These are phyloP conservation scores for Xylaria sp. DNA, from an alignment of 2,329 filamentous ascomycete species.

Conservation along the genomic window DNA sequence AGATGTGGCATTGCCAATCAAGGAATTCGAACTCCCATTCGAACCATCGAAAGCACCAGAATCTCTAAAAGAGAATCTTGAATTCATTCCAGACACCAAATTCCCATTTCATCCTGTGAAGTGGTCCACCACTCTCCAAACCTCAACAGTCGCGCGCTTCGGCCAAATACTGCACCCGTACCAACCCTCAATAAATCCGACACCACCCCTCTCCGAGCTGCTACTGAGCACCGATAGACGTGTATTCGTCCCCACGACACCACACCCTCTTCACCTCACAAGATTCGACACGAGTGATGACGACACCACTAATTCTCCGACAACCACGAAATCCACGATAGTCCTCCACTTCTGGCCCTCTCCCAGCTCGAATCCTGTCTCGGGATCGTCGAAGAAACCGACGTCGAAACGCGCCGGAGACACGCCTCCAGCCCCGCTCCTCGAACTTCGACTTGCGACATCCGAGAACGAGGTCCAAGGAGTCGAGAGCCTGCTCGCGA, in stretches of 20 bases:
- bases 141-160: slow-evolving; percentile 58
- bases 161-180: slow-evolving; percentile 59
- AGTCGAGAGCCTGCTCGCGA: slow-evolving; percentile 52
- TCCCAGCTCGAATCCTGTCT: slow-evolving; percentile 29
- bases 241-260: slow-evolving; percentile 58
- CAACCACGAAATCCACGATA: slow-evolving; percentile 50
- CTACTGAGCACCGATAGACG: slow-evolving; percentile 45
- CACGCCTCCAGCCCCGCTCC: slow-evolving; percentile 46
- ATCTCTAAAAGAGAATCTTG: background rate
- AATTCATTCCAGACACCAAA: slow-evolving; percentile 14
- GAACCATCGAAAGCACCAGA: slow-evolving; percentile 28
- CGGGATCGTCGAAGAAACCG: slow-evolving; percentile 4
- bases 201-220: slow-evolving; percentile 31
- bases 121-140: slow-evolving; percentile 43
- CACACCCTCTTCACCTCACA: slow-evolving; percentile 59
- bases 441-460: slow-evolving; percentile 55
- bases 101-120: slow-evolving; percentile 36
- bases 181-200: slow-evolving; percentile 20
- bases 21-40: slow-evolving; percentile 40
- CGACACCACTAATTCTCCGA: slow-evolving; percentile 39
- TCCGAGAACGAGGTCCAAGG: slow-evolving; percentile 50
- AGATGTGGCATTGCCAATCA: slow-evolving; percentile 20
- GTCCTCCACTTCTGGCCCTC: slow-evolving; percentile 61
- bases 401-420: slow-evolving; percentile 15
- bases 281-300: slow-evolving; percentile 46